Evolutionary conservation across 495 filamentous ascomycete genomes (phyloP).

Genomic region (Cercophora newfieldiana): DNA sequence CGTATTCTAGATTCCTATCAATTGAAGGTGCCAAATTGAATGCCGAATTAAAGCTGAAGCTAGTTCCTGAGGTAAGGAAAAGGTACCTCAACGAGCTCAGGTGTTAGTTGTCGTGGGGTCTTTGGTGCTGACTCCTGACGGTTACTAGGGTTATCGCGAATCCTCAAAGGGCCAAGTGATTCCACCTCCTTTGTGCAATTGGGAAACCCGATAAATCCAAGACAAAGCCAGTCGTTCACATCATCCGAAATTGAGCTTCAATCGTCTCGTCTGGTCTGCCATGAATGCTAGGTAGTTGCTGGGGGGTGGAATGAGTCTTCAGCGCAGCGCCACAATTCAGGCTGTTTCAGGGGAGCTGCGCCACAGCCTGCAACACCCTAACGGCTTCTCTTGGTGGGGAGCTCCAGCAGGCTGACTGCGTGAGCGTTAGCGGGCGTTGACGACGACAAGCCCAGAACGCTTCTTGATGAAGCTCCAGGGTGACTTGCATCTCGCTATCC

Average conservation of each 20-base stretch:
- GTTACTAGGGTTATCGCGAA: too few species aligned
- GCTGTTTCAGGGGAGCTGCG: neutral
- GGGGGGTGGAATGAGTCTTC: neutral
- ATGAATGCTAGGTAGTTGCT: neutral
- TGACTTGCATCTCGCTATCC: neutral
- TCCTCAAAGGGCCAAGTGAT: too few species aligned
- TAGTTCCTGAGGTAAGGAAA: too few species aligned
- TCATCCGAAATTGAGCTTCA: neutral
- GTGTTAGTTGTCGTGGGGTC: too few species aligned
- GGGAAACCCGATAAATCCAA: neutral
- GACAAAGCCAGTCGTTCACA: neutral
- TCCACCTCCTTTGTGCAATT: too few species aligned
- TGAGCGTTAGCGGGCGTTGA: neutral
- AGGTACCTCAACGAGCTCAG: too few species aligned
- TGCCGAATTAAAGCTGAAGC: too few species aligned
- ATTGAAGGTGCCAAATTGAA: too few species aligned
- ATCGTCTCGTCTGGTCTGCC: neutral
- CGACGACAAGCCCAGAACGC: neutral
- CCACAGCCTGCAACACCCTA: neutral
- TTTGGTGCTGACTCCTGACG: too few species aligned
- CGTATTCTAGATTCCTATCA: too few species aligned
- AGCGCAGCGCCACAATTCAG: neutral
- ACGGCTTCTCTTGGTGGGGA: neutral
- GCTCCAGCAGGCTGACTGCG: neutral
- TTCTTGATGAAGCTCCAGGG: neutral